Percentiles rank a stretch among this genome's conserved stretches.
Conservation (phyloP, 1,284 basidiomycete genomes). For the Sanghuangporus baumii region DNA sequence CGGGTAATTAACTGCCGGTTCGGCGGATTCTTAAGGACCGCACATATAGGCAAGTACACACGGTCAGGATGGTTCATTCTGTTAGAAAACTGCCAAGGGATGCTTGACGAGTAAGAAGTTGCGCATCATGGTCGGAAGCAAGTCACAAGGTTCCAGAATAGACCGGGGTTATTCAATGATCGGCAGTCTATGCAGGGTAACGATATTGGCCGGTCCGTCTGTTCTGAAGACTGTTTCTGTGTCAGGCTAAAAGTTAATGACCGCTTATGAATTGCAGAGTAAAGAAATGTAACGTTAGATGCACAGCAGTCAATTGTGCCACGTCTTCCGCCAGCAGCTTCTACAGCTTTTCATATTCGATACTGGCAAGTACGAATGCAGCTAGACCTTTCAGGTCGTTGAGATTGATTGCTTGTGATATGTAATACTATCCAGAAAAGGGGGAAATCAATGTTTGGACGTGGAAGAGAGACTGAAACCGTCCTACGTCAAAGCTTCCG, state of each 20-base stretch:
- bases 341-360: constrained; percentile 33
- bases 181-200: not conserved
- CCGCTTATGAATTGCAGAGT: not conserved
- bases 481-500: constrained; percentile 36
- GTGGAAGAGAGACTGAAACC: not conserved
- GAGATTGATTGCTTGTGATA: constrained; percentile 32
- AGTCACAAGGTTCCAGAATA: no score
- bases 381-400: constrained; percentile 45
- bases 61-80: no score
- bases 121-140: no score
- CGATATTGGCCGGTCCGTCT: no score
- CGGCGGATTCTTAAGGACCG: no score
- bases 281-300: not conserved
- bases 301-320: not conserved
- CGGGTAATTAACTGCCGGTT: no score
- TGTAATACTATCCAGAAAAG: constrained; percentile 35
- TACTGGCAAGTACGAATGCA: constrained; percentile 41
- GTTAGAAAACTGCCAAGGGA: no score
- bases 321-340: not conserved
- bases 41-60: no score
- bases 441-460: not conserved
- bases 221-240: no score
- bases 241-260: no score
- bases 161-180: no score
- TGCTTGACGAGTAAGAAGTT: no score